Evolutionary conservation across 306 rosid genomes (phyloP), one percentile per base, ranked within the genome.

Genomic region (Citrullus amarus): DNA sequence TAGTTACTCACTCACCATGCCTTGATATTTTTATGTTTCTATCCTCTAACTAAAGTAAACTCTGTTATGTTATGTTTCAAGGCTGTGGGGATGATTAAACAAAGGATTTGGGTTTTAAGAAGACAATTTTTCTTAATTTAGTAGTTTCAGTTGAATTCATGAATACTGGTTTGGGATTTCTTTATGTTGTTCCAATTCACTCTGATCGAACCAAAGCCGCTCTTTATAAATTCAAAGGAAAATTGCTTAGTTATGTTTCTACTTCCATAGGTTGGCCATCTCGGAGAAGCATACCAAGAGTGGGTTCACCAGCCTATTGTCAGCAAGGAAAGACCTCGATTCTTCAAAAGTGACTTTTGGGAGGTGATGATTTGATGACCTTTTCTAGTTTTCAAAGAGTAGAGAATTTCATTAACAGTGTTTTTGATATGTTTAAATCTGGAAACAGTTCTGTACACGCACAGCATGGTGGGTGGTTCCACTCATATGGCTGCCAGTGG

Each of bases 401-500:
- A 38, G 2, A 10, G 11, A 39, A 41, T 67, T 41, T 18, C 17
- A 4, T n/a, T 28, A 4, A 54, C 25, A 57, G 34, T 44, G 48
- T 54, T 61, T 56, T 41, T 79, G 28, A 67, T 79, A 73, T 50
- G 5, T 59, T 79, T 84, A 46, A 59, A 78, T 44, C 76, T 81
- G 88, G 90, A 56, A 87, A 86, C 88, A 96, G 99, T 91, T 84
- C 87, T 86, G 90, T 81, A 96, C 99, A 8, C 88, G 84, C 87
- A 96, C 97, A 16, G 91, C 82, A 56, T 96, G 99, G 99, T 96
- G 99, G 99, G 98, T 86, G 8, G 57, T 96, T 86, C 99, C 99
- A 54, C 83, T 85, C 61, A 83, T 96, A 78, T 96, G 99, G 99
- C 86, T 92, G 53, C 99, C 99, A 62, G 96, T 96, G 75, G 93